phyloP scores from a whole-genome alignment of 257 asterid genomes.

The Scutellaria barbata region DNA sequence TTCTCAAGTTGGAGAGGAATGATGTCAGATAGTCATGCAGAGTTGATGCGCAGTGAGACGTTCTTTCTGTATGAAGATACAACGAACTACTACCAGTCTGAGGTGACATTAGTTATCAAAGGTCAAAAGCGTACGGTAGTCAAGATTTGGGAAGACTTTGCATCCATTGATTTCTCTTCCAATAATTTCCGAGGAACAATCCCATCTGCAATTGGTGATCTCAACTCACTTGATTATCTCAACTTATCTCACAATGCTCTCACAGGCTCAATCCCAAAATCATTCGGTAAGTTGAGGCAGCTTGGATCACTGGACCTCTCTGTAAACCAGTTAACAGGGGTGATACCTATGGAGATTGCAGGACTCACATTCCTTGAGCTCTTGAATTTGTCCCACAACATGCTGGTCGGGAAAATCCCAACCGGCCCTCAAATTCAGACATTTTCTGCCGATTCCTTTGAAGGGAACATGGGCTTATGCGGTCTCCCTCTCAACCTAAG shows the following conservation, averaged over 20 bases:
- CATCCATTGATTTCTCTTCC: conserved; percentile 13
- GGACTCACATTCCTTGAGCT: conserved; percentile 50
- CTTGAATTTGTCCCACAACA: conserved; percentile 53
- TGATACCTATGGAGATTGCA: conserved; percentile 45
- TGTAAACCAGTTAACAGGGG: conserved; percentile 46
- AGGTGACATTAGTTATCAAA: conserved; percentile 40
- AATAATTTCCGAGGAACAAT: conserved; percentile 38
- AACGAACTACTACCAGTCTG: conserved; percentile 37
- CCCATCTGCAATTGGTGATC: conserved; percentile 52
- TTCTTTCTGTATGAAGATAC: neutral
- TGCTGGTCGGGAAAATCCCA: conserved; percentile 45
- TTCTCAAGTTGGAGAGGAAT: conserved; percentile 32
- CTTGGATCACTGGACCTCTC: conserved; percentile 70
- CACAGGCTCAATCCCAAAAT: conserved; percentile 54
- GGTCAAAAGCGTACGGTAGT: neutral
- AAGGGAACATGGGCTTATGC: conserved; percentile 43
- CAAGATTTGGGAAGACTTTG: neutral
- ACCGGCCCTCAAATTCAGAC: conserved; percentile 39
- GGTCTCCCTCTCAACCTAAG: conserved; percentile 37
- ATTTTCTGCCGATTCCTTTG: conserved; percentile 30
- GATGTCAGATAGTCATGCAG: neutral
- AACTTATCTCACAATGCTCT: conserved; percentile 61
- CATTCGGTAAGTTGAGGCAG: conserved; percentile 53
- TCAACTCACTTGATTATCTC: conserved; percentile 55
- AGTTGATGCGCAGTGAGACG: neutral